Percentiles rank a stretch among this genome's conserved stretches.
Conservation (phyloP, 352 stramenopile genomes). For the Phytophthora melonis region DNA sequence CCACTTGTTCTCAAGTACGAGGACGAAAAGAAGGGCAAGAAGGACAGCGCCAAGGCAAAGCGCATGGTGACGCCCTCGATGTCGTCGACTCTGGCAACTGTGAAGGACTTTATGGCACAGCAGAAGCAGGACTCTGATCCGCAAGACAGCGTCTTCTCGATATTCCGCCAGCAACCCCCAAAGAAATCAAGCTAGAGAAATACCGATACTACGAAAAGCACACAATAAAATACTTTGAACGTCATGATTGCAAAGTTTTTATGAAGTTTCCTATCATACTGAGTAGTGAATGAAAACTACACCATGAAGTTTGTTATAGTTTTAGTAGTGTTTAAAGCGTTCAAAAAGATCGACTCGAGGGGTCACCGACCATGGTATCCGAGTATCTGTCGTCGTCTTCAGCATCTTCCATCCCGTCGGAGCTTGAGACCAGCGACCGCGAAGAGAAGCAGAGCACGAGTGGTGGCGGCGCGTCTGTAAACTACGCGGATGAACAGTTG, state of each 20-base stretch:
- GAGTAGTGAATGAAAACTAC: too few species aligned
- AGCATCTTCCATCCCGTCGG: slow-evolving; percentile 17
- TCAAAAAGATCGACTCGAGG: background rate
- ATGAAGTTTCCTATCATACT: too few species aligned
- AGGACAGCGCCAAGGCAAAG: slow-evolving; percentile 22
- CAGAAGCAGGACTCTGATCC: slow-evolving; percentile 31
- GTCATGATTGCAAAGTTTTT: too few species aligned
- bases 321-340: too few species aligned
- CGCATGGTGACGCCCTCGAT: slow-evolving; percentile 20
- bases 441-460: slow-evolving; percentile 4
- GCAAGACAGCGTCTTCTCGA: slow-evolving; percentile 35
- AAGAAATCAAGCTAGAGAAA: slow-evolving; percentile 31
- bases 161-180: slow-evolving; percentile 29
- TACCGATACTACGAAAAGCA: background rate
- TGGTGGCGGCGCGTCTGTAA: background rate
- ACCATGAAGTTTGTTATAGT: too few species aligned
- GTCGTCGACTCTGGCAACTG: slow-evolving; percentile 37
- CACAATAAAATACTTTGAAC: background rate
- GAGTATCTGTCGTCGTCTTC: slow-evolving; percentile 11
- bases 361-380: slow-evolving; percentile 6
- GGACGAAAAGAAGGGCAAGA: slow-evolving; percentile 35
- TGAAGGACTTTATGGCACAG: slow-evolving; percentile 42
- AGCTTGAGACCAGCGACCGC: slow-evolving; percentile 15
- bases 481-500: slow-evolving; percentile 31
- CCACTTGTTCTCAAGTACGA: slow-evolving; percentile 48